These are phyloP conservation scores for Pyrenophora tritici-repentis DNA, from an alignment of 2,329 filamentous ascomycete genomes.

Conservation along the genomic window DNA sequence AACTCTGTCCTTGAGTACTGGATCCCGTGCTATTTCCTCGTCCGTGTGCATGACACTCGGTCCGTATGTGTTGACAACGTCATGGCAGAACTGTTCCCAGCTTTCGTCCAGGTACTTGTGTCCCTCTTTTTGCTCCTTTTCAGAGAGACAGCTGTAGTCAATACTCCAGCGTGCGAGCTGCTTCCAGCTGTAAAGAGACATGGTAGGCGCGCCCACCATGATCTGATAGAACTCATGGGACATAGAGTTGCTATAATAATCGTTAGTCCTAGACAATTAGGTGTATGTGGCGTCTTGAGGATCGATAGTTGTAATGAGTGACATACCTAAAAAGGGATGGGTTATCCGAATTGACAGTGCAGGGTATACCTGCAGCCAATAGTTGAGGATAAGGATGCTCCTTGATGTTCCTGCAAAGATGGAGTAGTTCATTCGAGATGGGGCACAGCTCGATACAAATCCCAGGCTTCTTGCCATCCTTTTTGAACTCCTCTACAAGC, in stretches of 20 bases:
- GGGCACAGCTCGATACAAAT: constrained; percentile 78
- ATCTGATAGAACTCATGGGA: constrained; percentile 80
- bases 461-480: constrained; percentile 15
- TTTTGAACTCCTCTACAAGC: constrained; percentile 68
- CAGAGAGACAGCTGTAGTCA: constrained; percentile 50
- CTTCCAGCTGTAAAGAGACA: constrained; percentile 73
- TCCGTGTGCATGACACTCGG: constrained; percentile 4
- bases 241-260: constrained; percentile 63
- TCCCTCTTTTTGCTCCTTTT: constrained; percentile 48
- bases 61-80: constrained; percentile 53
- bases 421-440: constrained; percentile 76
- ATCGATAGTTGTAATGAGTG: background rate
- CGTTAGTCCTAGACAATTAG: background rate
- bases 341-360: constrained; percentile 76
- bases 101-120: constrained; percentile 55
- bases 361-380: constrained; percentile 73
- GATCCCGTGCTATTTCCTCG: background rate
- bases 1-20: background rate
- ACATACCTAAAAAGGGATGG: constrained; percentile 70
- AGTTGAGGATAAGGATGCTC: constrained; percentile 71
- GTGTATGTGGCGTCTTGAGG: background rate
- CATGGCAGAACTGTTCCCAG: constrained; percentile 65
- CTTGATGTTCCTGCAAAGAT: constrained; percentile 67
- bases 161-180: constrained; percentile 59
- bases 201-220: constrained; percentile 69